Evolutionary conservation across 352 stramenopile species (phyloP).

Genomic region (Phytophthora tubulina): DNA sequence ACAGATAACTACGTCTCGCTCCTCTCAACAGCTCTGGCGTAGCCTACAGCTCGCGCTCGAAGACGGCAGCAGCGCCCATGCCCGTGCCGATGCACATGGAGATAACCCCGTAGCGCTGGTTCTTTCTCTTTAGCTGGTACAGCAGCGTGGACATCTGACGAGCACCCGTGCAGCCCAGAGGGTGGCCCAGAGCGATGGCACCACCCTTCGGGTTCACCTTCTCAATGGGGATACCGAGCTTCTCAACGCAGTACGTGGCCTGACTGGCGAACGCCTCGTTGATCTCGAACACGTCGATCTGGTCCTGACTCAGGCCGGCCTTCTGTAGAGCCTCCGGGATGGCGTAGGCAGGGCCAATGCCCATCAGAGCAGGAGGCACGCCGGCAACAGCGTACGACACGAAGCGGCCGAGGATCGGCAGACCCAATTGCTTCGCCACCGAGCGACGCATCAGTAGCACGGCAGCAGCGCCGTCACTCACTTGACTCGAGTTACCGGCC

Average conservation of each 20-base stretch:
- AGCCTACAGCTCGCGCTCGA: conserved; percentile 80
- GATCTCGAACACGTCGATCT: conserved; percentile 94
- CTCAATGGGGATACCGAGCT: conserved; percentile 76
- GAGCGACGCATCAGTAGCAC: conserved; percentile 89
- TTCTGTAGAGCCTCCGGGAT: conserved; percentile 84
- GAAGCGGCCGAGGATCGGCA: conserved; percentile 88
- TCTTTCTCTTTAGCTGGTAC: conserved; percentile 91
- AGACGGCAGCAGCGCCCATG: conserved; percentile 94
- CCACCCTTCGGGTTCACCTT: conserved; percentile 93
- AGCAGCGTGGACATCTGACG: conserved; percentile 93
- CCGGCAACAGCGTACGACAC: conserved; percentile 87
- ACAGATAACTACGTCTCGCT: conserved; percentile 25
- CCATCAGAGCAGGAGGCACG: conserved; percentile 90
- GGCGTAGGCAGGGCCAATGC: conserved; percentile 82
- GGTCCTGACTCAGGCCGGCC: conserved; percentile 63
- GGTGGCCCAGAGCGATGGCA: conserved; percentile 91
- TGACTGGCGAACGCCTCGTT: conserved; percentile 94
- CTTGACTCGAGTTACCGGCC: conserved; percentile 87
- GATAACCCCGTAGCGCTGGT: conserved; percentile 89
- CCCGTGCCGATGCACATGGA: conserved; percentile 97
- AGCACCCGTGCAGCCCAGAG: conserved; percentile 90
- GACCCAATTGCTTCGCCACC: conserved; percentile 80
- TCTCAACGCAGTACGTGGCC: conserved; percentile 85
- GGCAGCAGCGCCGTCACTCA: conserved; percentile 91
- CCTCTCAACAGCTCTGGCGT: conserved; percentile 6